Conservation (phyloP, 2,329 filamentous ascomycete species). For the Neofusicoccum laricinum region DNA sequence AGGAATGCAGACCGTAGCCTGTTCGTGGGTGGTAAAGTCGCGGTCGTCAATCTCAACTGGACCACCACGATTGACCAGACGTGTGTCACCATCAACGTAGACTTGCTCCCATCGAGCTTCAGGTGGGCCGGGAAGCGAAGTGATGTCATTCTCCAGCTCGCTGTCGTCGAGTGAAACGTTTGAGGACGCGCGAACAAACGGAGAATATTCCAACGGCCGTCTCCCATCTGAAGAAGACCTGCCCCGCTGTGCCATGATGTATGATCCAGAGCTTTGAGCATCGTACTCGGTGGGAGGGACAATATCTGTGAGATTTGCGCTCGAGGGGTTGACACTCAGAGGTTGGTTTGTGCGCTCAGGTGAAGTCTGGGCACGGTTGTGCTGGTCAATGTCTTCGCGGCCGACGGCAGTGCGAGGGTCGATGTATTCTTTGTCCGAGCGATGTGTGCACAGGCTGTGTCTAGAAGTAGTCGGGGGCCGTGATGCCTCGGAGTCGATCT, state of each 20-base stretch:
- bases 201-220: slow-evolving; percentile 25
- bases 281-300: slow-evolving; percentile 43
- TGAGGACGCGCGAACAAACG: slow-evolving; percentile 29
- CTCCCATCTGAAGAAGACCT: slow-evolving; percentile 24
- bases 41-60: slow-evolving; percentile 28
- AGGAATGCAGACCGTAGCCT: slow-evolving; percentile 35
- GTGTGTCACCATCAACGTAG: slow-evolving; percentile 38
- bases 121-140: slow-evolving; percentile 32
- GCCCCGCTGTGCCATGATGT: slow-evolving; percentile 35
- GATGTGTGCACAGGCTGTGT: slow-evolving; percentile 39
- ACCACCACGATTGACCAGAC: slow-evolving; percentile 32
- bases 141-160: slow-evolving; percentile 35
- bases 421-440: slow-evolving; percentile 47
- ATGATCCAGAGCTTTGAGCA: slow-evolving; percentile 44
- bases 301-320: slow-evolving; percentile 27
- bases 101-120: slow-evolving; percentile 39
- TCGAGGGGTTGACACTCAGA: slow-evolving; percentile 6
- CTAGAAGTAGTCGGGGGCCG: slow-evolving; percentile 23
- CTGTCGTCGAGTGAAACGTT: slow-evolving; percentile 39
- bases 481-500: slow-evolving; percentile 19
- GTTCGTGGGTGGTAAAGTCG: slow-evolving; percentile 31
- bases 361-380: slow-evolving; percentile 19
- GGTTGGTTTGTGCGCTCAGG: slow-evolving; percentile 3
- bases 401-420: slow-evolving; percentile 44
- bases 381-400: slow-evolving; percentile 41